These are phyloP conservation scores for Phytophthora ohioensis DNA, from an alignment of 352 stramenopile species.

Conservation along the genomic window DNA sequence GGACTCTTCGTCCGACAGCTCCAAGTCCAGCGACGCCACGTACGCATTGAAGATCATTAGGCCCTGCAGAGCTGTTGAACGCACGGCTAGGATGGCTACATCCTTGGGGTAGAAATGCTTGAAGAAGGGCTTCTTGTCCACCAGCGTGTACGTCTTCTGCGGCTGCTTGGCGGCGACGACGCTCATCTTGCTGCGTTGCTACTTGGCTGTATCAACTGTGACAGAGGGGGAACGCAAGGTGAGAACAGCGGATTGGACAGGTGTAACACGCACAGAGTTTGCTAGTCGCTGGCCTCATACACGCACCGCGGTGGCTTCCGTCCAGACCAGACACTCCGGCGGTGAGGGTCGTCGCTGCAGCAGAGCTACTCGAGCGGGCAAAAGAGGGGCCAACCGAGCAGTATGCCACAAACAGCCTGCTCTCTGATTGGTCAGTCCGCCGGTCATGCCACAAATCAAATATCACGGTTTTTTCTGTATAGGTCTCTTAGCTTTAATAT, in stretches of 20 bases:
- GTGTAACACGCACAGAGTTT: not conserved
- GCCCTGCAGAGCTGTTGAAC: conserved; percentile 70
- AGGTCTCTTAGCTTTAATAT: too few species aligned
- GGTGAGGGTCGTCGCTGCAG: conserved; percentile 21
- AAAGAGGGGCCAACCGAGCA: conserved; percentile 6
- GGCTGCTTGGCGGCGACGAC: conserved; percentile 48
- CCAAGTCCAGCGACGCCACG: conserved; percentile 77
- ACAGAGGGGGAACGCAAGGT: not conserved
- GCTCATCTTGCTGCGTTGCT: conserved; percentile 54
- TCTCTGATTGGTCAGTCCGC: not conserved
- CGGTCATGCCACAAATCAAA: too few species aligned
- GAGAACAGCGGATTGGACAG: not conserved
- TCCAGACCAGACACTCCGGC: conserved; percentile 15
- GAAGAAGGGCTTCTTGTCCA: conserved; percentile 88
- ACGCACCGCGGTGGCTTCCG: conserved; percentile 11
- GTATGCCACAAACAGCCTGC: not conserved
- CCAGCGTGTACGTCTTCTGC: conserved; percentile 73
- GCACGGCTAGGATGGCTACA: conserved; percentile 71
- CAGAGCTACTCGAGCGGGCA: conserved; percentile 2
- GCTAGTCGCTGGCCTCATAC: not conserved
- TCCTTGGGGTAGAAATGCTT: conserved; percentile 83
- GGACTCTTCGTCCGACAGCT: conserved; percentile 54
- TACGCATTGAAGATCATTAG: conserved; percentile 84
- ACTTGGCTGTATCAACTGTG: conserved; percentile 7
- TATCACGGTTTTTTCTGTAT: too few species aligned